Evolutionary conservation across 2,329 filamentous ascomycete genomes (phyloP).

Genomic region (Alternaria panax): DNA sequence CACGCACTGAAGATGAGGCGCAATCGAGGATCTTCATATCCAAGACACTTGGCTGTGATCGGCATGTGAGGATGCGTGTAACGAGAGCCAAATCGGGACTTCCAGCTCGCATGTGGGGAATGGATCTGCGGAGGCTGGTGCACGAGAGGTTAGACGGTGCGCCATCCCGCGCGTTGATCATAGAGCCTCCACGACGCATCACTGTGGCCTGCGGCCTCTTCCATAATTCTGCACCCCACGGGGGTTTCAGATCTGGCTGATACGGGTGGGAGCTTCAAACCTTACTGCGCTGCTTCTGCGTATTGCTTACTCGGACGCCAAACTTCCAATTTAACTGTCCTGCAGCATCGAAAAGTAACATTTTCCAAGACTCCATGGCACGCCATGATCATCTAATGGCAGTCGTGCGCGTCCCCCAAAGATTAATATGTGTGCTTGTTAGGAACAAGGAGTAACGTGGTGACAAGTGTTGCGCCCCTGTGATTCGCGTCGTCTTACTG

Average conservation of each 20-base stretch:
- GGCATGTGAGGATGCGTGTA: conserved; percentile 8
- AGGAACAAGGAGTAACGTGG: background rate
- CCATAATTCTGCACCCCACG: background rate
- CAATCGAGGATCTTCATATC: conserved; percentile 12
- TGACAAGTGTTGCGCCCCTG: background rate
- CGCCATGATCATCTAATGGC: background rate
- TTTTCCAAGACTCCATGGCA: conserved; percentile 2
- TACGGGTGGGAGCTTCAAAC: conserved; percentile 2
- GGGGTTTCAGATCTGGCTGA: background rate
- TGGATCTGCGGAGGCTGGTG: conserved; percentile 9
- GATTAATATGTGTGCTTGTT: background rate
- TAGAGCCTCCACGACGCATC: conserved; percentile 10
- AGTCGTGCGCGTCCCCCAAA: background rate
- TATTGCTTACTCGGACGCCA: background rate
- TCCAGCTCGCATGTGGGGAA: conserved; percentile 3
- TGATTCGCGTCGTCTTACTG: background rate
- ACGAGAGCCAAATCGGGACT: conserved; percentile 4
- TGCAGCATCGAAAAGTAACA: conserved; percentile 3
- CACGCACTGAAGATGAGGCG: conserved; percentile 12
- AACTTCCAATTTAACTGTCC: background rate
- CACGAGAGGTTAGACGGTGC: conserved; percentile 8
- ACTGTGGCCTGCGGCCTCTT: conserved; percentile 1
- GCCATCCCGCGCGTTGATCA: conserved; percentile 13
- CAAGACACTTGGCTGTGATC: conserved; percentile 16
- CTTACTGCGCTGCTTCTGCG: background rate